These are phyloP conservation scores for Seiridium cupressi DNA, from an alignment of 2,329 filamentous ascomycete genomes.

Conservation along the genomic window DNA sequence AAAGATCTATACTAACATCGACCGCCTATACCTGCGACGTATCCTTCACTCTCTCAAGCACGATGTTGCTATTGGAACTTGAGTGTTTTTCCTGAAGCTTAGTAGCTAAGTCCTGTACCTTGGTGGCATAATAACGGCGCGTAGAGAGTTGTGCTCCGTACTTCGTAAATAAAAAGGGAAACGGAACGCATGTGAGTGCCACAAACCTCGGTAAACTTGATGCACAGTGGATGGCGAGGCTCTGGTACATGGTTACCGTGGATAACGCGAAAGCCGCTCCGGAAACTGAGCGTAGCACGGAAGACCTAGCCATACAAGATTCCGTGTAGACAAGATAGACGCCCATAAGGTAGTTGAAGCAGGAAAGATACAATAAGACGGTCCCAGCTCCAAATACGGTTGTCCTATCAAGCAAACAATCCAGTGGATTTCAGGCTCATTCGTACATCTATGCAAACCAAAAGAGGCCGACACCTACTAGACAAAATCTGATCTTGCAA, in stretches of 20 bases:
- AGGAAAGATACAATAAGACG: constrained; percentile 53
- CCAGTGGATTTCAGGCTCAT: constrained; percentile 46
- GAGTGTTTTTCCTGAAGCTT: too few relatives aligned
- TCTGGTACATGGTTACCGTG: neutral
- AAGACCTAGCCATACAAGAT: constrained; percentile 68
- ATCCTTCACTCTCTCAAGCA: too few relatives aligned
- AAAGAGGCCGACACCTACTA: constrained; percentile 60
- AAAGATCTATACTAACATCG: too few relatives aligned
- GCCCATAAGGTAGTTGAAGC: constrained; percentile 56
- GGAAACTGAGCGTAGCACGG: constrained; percentile 55
- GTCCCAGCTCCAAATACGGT: constrained; percentile 29
- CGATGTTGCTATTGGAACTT: too few relatives aligned
- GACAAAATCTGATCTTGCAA: constrained; percentile 56
- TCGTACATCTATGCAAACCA: constrained; percentile 62
- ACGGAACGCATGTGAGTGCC: neutral
- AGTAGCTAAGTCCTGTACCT: neutral
- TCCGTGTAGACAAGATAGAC: constrained; percentile 57
- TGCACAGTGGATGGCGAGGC: neutral
- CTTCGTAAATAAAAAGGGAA: neutral
- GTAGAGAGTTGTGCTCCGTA: neutral
- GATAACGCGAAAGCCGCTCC: constrained; percentile 46
- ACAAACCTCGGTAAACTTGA: neutral
- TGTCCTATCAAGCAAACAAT: constrained; percentile 34
- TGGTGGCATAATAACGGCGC: neutral
- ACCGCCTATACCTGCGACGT: too few relatives aligned